Evolutionary conservation across 352 stramenopile genomes (phyloP).

Genomic region (Globisporangium sylvaticum): DNA sequence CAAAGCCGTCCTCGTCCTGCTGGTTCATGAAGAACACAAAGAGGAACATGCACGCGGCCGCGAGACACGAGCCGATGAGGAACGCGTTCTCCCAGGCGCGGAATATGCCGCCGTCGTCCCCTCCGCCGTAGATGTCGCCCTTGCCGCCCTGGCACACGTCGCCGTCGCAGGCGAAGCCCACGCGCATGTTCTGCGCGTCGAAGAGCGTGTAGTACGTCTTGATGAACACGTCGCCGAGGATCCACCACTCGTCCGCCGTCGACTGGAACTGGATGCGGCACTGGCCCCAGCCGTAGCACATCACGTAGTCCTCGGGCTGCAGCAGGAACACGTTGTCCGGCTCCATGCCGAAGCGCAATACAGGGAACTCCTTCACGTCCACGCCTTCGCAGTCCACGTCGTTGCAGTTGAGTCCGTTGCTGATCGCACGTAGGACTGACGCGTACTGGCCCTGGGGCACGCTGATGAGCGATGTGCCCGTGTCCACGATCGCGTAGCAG

Average conservation of each 20-base stretch:
- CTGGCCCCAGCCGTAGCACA: slow-evolving; percentile 65
- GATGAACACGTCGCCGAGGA: slow-evolving; percentile 88
- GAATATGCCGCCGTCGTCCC: slow-evolving; percentile 40
- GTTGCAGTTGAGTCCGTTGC: slow-evolving; percentile 52
- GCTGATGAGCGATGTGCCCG: slow-evolving; percentile 84
- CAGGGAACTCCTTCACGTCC: slow-evolving; percentile 50
- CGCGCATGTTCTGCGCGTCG: slow-evolving; percentile 81
- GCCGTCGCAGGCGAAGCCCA: slow-evolving; percentile 85
- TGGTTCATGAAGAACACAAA: slow-evolving; percentile 83
- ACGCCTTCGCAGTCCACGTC: slow-evolving; percentile 62
- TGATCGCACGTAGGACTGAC: slow-evolving; percentile 60
- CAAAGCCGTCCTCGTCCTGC: slow-evolving; percentile 41
- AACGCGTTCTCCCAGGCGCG: slow-evolving; percentile 60
- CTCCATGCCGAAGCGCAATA: slow-evolving; percentile 74
- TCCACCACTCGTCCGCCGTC: slow-evolving; percentile 81
- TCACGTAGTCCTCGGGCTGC: slow-evolving; percentile 74
- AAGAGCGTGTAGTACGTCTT: slow-evolving; percentile 93
- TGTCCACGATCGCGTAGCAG: slow-evolving; percentile 88
- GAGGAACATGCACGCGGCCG: slow-evolving; percentile 71
- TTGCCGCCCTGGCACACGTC: slow-evolving; percentile 70
- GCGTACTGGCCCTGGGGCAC: slow-evolving; percentile 69
- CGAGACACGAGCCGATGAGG: slow-evolving; percentile 64
- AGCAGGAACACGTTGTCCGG: slow-evolving; percentile 85
- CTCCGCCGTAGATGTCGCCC: slow-evolving; percentile 57
- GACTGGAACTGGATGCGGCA: slow-evolving; percentile 81